Percentiles rank a stretch among this genome's conserved stretches.
Evolutionary conservation across 305 asterid species (phyloP).

Genomic region (Euphrasia arctica): DNA sequence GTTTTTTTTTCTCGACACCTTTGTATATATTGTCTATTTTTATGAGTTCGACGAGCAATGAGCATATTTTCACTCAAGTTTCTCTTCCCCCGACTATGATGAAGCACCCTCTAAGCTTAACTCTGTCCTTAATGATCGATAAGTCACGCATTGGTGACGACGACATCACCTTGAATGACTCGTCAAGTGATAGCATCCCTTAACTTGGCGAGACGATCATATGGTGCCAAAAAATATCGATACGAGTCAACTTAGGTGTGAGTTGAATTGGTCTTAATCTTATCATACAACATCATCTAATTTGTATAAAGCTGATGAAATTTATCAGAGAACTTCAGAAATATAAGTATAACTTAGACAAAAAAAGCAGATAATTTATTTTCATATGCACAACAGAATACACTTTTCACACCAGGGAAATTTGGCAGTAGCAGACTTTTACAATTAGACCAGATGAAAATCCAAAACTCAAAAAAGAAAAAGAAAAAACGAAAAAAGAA

Average conservation of each 20-base stretch:
- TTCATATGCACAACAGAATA: slow-evolving; percentile 35
- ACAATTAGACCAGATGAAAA: slow-evolving; percentile 32
- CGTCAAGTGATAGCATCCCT: no score
- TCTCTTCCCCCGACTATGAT: no score
- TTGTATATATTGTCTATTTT: not conserved
- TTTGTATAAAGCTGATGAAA: slow-evolving; percentile 1
- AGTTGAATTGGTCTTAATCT: not conserved
- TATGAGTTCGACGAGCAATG: no score
- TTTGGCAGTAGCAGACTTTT: slow-evolving; percentile 31
- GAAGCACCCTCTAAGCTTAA: no score
- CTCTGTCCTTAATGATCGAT: not conserved
- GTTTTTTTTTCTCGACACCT: not conserved
- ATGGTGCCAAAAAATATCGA: no score
- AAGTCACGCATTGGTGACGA: not conserved
- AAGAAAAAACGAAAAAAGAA: not conserved
- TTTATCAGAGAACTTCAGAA: not conserved
- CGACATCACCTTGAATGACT: not conserved
- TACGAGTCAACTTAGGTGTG: no score
- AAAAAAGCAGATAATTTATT: slow-evolving; percentile 30
- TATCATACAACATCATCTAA: slow-evolving; percentile 24
- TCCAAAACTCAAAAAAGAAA: not conserved
- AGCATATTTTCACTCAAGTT: no score
- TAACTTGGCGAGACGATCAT: no score
- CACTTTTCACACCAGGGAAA: slow-evolving; percentile 35
- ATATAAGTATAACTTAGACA: not conserved